Conservation (phyloP, 2,329 filamentous ascomycete genomes). For the Fusarium subtropicale region DNA sequence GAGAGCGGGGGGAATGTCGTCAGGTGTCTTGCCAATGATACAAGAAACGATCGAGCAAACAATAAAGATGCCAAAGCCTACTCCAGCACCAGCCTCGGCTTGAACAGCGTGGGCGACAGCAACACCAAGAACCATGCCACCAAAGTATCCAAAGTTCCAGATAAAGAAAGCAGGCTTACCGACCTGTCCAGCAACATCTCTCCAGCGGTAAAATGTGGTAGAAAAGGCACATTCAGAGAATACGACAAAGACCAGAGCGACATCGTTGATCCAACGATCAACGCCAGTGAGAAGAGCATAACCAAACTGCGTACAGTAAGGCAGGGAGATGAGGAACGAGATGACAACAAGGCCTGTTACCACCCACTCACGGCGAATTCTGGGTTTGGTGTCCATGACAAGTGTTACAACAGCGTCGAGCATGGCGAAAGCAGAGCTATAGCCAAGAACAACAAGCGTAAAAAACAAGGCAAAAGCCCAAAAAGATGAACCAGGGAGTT, state of each 20-base stretch:
- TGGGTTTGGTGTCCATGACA: constrained; percentile 62
- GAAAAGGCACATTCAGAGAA: constrained; percentile 64
- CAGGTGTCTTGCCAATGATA: constrained; percentile 57
- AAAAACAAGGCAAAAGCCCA: constrained; percentile 70
- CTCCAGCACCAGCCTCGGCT: constrained; percentile 60
- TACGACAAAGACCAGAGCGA: constrained; percentile 65
- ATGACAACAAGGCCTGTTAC: constrained; percentile 62
- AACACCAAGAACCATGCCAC: constrained; percentile 64
- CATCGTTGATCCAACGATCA: constrained; percentile 67
- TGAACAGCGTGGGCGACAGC: constrained; percentile 60
- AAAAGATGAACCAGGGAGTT: constrained; percentile 68
- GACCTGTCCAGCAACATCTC: constrained; percentile 58
- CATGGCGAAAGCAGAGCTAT: constrained; percentile 70
- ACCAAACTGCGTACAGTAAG: constrained; percentile 69
- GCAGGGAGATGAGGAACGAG: constrained; percentile 65
- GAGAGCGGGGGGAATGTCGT: constrained; percentile 55
- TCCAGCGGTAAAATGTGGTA: constrained; percentile 65
- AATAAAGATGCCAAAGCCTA: constrained; percentile 65
- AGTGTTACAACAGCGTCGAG: constrained; percentile 67
- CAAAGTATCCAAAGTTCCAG: constrained; percentile 65
- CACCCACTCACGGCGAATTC: constrained; percentile 55
- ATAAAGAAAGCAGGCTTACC: constrained; percentile 57
- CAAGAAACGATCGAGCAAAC: constrained; percentile 54
- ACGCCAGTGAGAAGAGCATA: constrained; percentile 66
- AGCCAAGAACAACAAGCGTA: constrained; percentile 67